These are phyloP conservation scores for Spathaspora hagerdaliae DNA, from an alignment of 805 yeast species.

Conservation along the genomic window DNA sequence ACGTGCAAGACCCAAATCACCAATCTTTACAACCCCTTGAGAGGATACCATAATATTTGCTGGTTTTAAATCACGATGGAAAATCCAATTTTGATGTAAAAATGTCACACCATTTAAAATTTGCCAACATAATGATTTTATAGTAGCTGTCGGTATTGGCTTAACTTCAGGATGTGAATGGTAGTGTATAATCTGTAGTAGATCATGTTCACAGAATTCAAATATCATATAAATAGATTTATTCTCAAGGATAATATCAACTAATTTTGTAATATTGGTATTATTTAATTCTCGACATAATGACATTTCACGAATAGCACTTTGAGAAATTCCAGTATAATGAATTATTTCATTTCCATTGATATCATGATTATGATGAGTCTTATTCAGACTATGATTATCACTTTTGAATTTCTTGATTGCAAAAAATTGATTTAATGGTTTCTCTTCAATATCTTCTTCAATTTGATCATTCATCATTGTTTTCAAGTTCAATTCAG, in stretches of 20 bases:
- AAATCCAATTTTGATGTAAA: conserved; percentile 92
- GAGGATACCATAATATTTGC: conserved; percentile 95
- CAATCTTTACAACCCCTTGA: conserved; percentile 89
- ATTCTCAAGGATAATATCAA: conserved; percentile 81
- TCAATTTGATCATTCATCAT: not conserved
- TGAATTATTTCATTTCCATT: conserved; percentile 74
- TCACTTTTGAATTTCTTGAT: conserved; percentile 95
- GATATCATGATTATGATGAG: conserved; percentile 32
- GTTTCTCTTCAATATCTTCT: conserved; percentile 1
- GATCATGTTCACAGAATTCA: conserved; percentile 94
- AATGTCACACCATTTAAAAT: conserved; percentile 87
- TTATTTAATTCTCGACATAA: conserved; percentile 83
- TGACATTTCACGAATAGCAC: conserved; percentile 95
- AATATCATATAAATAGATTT: conserved; percentile 92
- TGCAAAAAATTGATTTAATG: conserved; percentile 52
- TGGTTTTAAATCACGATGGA: conserved; percentile 94
- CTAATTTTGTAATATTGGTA: conserved; percentile 71
- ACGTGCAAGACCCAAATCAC: conserved; percentile 90
- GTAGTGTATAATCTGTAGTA: conserved; percentile 87
- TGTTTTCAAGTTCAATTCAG: not conserved
- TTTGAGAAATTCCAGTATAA: conserved; percentile 93
- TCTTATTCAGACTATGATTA: conserved; percentile 27
- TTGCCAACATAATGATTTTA: conserved; percentile 89
- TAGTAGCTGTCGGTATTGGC: conserved; percentile 71
- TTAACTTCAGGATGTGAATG: conserved; percentile 87